These are phyloP conservation scores for Eucalyptus cladocalyx DNA, from an alignment of 345 rosid genomes.

Conservation along the genomic window DNA sequence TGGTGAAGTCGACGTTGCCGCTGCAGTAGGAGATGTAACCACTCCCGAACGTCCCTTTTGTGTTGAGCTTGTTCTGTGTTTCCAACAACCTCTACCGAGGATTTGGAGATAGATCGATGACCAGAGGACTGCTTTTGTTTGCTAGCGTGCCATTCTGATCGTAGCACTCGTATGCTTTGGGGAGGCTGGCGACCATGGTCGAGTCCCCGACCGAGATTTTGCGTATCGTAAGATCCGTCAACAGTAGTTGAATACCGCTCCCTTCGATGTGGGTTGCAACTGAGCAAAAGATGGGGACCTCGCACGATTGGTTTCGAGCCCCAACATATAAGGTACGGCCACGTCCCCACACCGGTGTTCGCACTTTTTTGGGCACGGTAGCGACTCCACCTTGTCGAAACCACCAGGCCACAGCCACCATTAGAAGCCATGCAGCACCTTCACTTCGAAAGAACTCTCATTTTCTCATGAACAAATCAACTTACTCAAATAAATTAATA, in stretches of 20 bases:
- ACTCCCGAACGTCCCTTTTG: not conserved
- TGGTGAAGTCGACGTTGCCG: not conserved
- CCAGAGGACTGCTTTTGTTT: too few species aligned
- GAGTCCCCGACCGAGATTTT: not conserved
- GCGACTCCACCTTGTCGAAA: not conserved
- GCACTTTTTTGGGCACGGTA: rapidly evolving
- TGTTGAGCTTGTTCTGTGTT: not conserved
- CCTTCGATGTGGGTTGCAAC: not conserved
- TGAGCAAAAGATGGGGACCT: not conserved
- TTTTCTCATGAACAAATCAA: too few species aligned
- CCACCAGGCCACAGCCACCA: not conserved
- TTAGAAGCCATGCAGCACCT: not conserved
- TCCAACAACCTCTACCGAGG: not conserved
- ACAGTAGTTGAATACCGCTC: not conserved
- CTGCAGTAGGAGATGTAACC: not conserved
- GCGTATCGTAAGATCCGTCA: not conserved
- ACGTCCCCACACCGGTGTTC: not conserved
- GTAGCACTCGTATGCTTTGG: not conserved
- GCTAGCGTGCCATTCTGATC: not conserved
- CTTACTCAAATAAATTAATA: too few species aligned
- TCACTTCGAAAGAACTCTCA: not conserved
- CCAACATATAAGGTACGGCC: not conserved
- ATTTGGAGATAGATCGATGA: not conserved
- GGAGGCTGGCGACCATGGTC: not conserved
- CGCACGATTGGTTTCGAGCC: not conserved